Evolutionary conservation across 305 asterid genomes (phyloP).

Genomic region (Salvia sclarea): DNA sequence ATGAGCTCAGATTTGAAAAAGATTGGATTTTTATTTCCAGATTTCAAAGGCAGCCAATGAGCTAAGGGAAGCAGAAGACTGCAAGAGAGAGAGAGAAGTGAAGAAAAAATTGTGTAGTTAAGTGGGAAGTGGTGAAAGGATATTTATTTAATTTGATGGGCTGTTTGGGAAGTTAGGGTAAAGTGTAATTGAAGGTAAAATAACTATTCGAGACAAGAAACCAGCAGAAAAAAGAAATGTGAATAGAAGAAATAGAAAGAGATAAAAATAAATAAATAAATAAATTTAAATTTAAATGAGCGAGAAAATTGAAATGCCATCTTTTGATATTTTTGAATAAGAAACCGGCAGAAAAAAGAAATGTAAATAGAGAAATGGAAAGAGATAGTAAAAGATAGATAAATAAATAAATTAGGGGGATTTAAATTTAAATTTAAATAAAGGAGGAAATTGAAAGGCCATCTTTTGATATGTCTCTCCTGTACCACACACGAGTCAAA

Average conservation of each 20-base stretch:
- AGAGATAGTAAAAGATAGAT: not conserved
- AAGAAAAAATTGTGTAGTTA: conserved; percentile 33
- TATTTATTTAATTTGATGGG: conserved; percentile 42
- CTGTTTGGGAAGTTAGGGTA: conserved; percentile 53
- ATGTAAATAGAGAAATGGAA: not conserved
- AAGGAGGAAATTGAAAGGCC: conserved; percentile 17
- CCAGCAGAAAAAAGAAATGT: not conserved
- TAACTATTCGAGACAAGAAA: conserved; percentile 17
- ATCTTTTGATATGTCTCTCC: conserved; percentile 22
- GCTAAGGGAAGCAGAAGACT: conserved; percentile 47
- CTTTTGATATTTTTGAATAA: conserved; percentile 24
- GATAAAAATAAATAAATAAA: too few relatives aligned
- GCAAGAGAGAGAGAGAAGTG: conserved; percentile 21
- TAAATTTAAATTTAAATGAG: conserved; percentile 1
- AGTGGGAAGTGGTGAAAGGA: conserved; percentile 40
- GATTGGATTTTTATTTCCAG: conserved; percentile 30
- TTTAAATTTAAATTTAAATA: conserved; percentile 22
- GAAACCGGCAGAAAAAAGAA: not conserved
- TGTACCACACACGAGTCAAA: conserved; percentile 35
- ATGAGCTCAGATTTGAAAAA: conserved; percentile 41
- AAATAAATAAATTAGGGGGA: not conserved
- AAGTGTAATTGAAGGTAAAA: conserved; percentile 42
- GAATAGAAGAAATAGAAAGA: not conserved
- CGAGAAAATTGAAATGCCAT: conserved; percentile 18
- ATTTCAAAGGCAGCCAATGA: conserved; percentile 40